Evolutionary conservation across 768 basidiomycete genomes (phyloP).

Genomic region (Boletus patriciae): DNA sequence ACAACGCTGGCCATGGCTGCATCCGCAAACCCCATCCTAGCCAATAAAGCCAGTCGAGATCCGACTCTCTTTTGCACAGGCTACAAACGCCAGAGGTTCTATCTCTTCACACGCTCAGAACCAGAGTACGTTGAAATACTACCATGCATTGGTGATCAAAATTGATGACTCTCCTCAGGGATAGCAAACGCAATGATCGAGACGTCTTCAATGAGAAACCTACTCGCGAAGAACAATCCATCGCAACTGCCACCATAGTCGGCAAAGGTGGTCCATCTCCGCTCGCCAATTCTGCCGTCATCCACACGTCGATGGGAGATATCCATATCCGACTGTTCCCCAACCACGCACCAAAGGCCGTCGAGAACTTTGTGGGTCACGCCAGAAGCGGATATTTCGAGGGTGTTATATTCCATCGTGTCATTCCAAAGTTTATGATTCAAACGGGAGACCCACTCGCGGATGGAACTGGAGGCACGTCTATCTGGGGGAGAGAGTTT

Average conservation of each 20-base stretch:
- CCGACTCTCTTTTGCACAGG: conserved; percentile 93
- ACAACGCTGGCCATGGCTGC: conserved; percentile 98
- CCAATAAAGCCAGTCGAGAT: conserved; percentile 80
- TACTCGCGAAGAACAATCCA: conserved; percentile 91
- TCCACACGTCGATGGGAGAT: conserved; percentile 95
- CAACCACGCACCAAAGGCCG: conserved; percentile 87
- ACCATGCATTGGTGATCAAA: neutral
- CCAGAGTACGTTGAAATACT: conserved; percentile 69
- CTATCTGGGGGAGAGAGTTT: conserved; percentile 88
- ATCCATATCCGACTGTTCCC: conserved; percentile 90
- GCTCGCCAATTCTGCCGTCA: conserved; percentile 76
- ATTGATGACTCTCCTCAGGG: conserved; percentile 44
- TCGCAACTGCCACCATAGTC: conserved; percentile 61
- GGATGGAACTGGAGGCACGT: conserved; percentile 89
- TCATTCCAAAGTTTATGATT: conserved; percentile 98
- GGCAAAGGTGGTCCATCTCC: conserved; percentile 61
- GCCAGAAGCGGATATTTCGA: conserved; percentile 89
- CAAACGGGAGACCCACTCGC: conserved; percentile 96
- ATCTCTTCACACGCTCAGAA: conserved; percentile 87
- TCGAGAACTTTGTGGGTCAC: conserved; percentile 97
- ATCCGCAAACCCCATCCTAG: conserved; percentile 91
- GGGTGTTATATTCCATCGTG: conserved; percentile 92
- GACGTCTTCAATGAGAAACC: conserved; percentile 99
- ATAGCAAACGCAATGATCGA: conserved; percentile 83
- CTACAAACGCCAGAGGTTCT: conserved; percentile 91